Evolutionary conservation across 352 stramenopile genomes (phyloP).

Genomic region (Phytopythium vexans): DNA sequence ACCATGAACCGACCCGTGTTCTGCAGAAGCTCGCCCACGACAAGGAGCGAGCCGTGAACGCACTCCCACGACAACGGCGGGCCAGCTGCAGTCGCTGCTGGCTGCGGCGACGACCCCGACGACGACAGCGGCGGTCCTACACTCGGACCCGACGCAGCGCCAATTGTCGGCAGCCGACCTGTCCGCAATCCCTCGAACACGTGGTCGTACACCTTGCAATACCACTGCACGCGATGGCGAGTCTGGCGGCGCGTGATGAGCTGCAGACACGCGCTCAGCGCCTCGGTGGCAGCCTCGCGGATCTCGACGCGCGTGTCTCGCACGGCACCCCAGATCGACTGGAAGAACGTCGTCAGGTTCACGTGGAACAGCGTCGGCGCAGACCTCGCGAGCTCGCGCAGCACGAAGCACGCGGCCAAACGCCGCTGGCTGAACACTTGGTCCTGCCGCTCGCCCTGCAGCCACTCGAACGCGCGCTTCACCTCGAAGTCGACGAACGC

Average conservation of each 20-base stretch:
- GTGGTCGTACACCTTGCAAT: slow-evolving; percentile 91
- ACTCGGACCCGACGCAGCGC: slow-evolving; percentile 14
- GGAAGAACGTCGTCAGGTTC: slow-evolving; percentile 91
- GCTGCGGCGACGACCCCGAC: slow-evolving; percentile 11
- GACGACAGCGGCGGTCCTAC: slow-evolving; percentile 3
- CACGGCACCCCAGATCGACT: slow-evolving; percentile 88
- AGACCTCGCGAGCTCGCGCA: slow-evolving; percentile 83
- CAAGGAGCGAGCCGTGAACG: slow-evolving; percentile 94
- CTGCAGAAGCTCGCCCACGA: slow-evolving; percentile 93
- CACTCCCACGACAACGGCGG: slow-evolving; percentile 55
- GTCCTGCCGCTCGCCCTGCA: slow-evolving; percentile 67
- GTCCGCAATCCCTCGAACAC: slow-evolving; percentile 76
- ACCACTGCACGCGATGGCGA: slow-evolving; percentile 87
- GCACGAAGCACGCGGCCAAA: slow-evolving; percentile 80
- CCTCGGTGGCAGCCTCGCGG: slow-evolving; percentile 74
- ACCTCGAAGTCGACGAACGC: slow-evolving; percentile 93
- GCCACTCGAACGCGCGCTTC: slow-evolving; percentile 88
- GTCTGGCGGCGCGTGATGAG: slow-evolving; percentile 83
- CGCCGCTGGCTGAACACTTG: slow-evolving; percentile 70
- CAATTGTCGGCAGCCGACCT: slow-evolving; percentile 8
- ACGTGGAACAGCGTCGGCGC: slow-evolving; percentile 90
- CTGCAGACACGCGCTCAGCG: slow-evolving; percentile 85
- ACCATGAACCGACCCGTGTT: slow-evolving; percentile 97
- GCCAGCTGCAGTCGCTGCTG: not conserved
- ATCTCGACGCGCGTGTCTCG: slow-evolving; percentile 76